Conservation (phyloP, 805 yeast species). For the Suhomyces emberorum region DNA sequence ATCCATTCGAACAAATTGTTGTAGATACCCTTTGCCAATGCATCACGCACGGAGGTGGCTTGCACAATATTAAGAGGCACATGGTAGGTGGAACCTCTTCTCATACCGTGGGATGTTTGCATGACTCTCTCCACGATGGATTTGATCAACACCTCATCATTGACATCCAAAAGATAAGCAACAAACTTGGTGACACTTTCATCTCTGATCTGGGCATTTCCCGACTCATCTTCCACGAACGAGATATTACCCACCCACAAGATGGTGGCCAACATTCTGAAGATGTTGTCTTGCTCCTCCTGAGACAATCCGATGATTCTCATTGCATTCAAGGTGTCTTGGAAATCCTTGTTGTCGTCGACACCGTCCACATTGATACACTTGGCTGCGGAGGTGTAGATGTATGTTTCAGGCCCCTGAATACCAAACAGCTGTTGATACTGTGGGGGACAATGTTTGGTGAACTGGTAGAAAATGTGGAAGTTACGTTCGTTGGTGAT, state of each 20-base stretch:
- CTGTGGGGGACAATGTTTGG: conserved; percentile 82
- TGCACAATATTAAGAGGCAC: conserved; percentile 89
- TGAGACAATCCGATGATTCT: conserved; percentile 76
- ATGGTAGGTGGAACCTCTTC: conserved; percentile 90
- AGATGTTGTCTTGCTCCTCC: conserved; percentile 85
- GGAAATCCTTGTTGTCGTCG: conserved; percentile 76
- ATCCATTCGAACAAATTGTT: conserved; percentile 95
- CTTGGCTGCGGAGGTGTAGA: conserved; percentile 82
- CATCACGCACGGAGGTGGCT: conserved; percentile 93
- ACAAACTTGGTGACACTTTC: conserved; percentile 90
- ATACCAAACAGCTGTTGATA: conserved; percentile 85
- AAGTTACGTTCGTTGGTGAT: conserved; percentile 90
- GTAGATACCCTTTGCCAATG: conserved; percentile 91
- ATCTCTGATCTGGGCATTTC: conserved; percentile 80
- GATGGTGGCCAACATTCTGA: conserved; percentile 77
- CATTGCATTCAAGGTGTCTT: conserved; percentile 86
- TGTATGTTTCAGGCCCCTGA: conserved; percentile 89
- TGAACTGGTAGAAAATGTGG: conserved; percentile 94
- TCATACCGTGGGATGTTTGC: conserved; percentile 87
- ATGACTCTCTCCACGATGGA: conserved; percentile 77
- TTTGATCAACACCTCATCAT: conserved; percentile 59
- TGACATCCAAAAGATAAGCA: conserved; percentile 85
- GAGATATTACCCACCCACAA: conserved; percentile 94
- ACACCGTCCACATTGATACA: conserved; percentile 85
- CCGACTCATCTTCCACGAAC: conserved; percentile 81